These are phyloP conservation scores for Talaromyces verruculosus DNA, from an alignment of 2,329 filamentous ascomycete genomes.

Conservation along the genomic window DNA sequence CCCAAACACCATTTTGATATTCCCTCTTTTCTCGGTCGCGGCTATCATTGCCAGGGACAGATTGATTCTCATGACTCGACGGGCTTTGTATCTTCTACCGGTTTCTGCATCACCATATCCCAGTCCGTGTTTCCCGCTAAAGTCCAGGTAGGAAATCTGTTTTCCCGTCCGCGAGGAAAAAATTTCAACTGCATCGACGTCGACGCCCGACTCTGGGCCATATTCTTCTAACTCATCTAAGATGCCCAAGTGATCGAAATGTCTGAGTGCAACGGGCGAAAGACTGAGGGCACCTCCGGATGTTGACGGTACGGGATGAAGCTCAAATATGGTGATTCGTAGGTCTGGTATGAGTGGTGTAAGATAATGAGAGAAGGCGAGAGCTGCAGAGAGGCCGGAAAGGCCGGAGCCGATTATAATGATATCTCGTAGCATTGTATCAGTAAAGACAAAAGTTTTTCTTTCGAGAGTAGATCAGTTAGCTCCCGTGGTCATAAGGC, in stretches of 20 bases:
- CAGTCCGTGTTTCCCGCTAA: constrained; percentile 37
- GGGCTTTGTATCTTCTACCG: constrained; percentile 39
- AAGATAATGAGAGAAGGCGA: constrained; percentile 36
- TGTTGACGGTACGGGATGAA: constrained; percentile 43
- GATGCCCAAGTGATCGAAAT: constrained; percentile 45
- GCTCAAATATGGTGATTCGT: constrained; percentile 43
- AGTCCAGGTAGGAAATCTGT: constrained; percentile 41
- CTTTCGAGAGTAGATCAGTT: background rate
- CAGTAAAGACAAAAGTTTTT: too few relatives aligned
- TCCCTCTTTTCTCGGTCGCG: constrained; percentile 36
- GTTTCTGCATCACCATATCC: constrained; percentile 31
- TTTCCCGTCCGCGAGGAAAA: constrained; percentile 43
- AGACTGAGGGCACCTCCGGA: constrained; percentile 48
- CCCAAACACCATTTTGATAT: constrained; percentile 44
- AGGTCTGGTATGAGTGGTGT: constrained; percentile 35
- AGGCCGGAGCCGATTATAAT: constrained; percentile 39
- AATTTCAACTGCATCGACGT: constrained; percentile 44
- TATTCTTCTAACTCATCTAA: constrained; percentile 39
- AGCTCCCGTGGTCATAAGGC: background rate
- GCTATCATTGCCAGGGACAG: constrained; percentile 45
- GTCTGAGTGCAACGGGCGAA: constrained; percentile 46
- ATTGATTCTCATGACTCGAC: constrained; percentile 44
- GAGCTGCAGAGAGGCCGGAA: constrained; percentile 36
- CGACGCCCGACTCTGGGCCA: constrained; percentile 41
- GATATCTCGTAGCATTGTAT: constrained; percentile 25